Percentiles rank a stretch among this genome's conserved stretches.
phyloP scores from a whole-genome alignment of 805 yeast genomes.

The Pichia rugopelliculosa region DNA sequence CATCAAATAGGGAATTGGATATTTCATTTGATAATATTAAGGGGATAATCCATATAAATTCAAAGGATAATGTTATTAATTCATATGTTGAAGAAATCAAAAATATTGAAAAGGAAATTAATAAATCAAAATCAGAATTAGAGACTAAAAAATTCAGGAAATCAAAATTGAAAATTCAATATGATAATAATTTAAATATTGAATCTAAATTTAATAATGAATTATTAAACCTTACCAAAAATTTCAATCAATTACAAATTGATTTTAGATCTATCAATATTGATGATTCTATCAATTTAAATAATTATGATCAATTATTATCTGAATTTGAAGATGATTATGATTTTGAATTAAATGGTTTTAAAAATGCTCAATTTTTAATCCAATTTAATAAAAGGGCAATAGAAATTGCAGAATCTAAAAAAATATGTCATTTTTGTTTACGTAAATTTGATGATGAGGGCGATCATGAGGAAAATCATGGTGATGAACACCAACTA shows the following conservation, averaged over 20 bases:
- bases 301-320: conserved; percentile 42
- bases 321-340: conserved; percentile 53
- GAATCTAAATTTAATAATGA: background rate
- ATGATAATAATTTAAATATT: background rate
- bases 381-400: conserved; percentile 66
- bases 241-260: conserved; percentile 1
- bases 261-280: conserved; percentile 25
- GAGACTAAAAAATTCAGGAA: conserved; percentile 9
- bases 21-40: conserved; percentile 3
- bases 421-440: conserved; percentile 66
- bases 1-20: conserved; percentile 15
- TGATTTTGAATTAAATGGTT: conserved; percentile 52
- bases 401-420: conserved; percentile 47
- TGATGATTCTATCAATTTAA: conserved; percentile 33
- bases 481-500: conserved; percentile 7
- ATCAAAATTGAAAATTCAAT: conserved; percentile 4
- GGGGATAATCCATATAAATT: conserved; percentile 6
- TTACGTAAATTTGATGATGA: conserved; percentile 50
- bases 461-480: background rate
- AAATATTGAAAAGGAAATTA: conserved; percentile 9
- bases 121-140: conserved; percentile 9
- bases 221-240: background rate
- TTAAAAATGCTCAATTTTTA: conserved; percentile 64
- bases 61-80: conserved; percentile 10
- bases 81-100: conserved; percentile 1